Percentiles rank a stretch among this genome's conserved stretches.
Conservation (phyloP, 805 yeast species). For the Saccharomycopsis babjevae region DNA sequence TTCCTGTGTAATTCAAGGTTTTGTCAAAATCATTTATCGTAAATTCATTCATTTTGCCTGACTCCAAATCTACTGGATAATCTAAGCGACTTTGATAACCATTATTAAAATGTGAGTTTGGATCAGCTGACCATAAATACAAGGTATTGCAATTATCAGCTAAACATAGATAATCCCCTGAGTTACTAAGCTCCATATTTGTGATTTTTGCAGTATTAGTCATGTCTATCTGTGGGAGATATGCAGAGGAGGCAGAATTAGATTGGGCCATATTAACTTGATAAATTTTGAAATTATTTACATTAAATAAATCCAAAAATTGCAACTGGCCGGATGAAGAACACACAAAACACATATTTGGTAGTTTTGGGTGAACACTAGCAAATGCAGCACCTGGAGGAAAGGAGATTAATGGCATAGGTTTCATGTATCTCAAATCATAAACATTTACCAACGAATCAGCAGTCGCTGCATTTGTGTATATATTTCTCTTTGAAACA, state of each 20-base stretch:
- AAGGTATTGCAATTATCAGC: constrained; percentile 53
- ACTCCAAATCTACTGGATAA: constrained; percentile 38
- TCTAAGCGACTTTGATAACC: constrained; percentile 38
- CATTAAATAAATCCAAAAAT: constrained; percentile 74
- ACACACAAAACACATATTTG: constrained; percentile 65
- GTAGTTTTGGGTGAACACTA: constrained; percentile 75
- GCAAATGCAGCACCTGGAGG: constrained; percentile 87
- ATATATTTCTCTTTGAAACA: constrained; percentile 53
- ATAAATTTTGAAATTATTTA: constrained; percentile 52
- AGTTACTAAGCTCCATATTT: constrained; percentile 15
- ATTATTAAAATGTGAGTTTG: constrained; percentile 33
- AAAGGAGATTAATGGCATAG: constrained; percentile 73
- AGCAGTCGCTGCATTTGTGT: constrained; percentile 29
- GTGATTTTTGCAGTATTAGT: not conserved
- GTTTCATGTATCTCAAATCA: constrained; percentile 63
- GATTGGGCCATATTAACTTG: constrained; percentile 43
- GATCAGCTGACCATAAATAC: constrained; percentile 57
- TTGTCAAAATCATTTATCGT: constrained; percentile 34
- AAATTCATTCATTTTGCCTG: constrained; percentile 24
- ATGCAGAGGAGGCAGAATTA: not conserved
- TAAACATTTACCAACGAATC: constrained; percentile 81
- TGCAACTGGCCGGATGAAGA: constrained; percentile 77
- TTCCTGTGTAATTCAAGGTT: constrained; percentile 66
- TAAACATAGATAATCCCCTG: constrained; percentile 72
- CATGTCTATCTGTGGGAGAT: not conserved